These are phyloP conservation scores for Vitellaria paradoxa DNA, from an alignment of 179 eudicot species.

Conservation along the genomic window DNA sequence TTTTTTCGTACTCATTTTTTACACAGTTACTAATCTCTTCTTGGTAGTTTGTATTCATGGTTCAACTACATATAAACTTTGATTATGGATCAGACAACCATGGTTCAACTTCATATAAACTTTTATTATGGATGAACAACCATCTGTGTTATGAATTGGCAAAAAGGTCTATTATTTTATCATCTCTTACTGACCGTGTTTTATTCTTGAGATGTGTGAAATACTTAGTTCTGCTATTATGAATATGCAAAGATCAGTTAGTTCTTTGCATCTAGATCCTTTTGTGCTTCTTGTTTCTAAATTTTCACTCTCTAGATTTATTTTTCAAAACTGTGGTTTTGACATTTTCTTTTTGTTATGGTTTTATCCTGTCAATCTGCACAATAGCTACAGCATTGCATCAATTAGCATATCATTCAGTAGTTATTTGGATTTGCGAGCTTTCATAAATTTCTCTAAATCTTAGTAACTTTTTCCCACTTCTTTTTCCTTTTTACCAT, in stretches of 20 bases:
- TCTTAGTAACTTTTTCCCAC: not conserved
- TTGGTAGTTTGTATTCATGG: constrained; percentile 5
- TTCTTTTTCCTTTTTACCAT: not conserved
- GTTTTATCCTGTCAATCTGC: not conserved
- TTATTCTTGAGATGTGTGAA: not conserved
- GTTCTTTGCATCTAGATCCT: not conserved
- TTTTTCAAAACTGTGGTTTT: not conserved
- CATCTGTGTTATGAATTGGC: not conserved
- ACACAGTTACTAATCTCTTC: not conserved
- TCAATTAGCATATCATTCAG: not conserved
- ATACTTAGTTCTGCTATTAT: constrained; percentile 3
- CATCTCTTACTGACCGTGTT: not conserved
- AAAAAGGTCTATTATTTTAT: not conserved
- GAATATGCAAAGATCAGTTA: not conserved
- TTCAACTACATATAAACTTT: no score
- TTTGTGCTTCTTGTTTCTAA: not conserved
- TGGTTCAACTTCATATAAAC: not conserved
- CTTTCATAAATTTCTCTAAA: constrained; percentile 1
- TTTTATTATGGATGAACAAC: constrained; percentile 2
- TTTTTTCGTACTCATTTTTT: not conserved
- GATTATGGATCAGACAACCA: no score
- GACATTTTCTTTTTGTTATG: not conserved
- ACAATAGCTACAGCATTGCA: not conserved
- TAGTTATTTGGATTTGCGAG: not conserved
- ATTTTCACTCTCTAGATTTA: not conserved